phyloP scores from a whole-genome alignment of 1,139 yeast genomes.

The Hyphopichia khmerensis region DNA sequence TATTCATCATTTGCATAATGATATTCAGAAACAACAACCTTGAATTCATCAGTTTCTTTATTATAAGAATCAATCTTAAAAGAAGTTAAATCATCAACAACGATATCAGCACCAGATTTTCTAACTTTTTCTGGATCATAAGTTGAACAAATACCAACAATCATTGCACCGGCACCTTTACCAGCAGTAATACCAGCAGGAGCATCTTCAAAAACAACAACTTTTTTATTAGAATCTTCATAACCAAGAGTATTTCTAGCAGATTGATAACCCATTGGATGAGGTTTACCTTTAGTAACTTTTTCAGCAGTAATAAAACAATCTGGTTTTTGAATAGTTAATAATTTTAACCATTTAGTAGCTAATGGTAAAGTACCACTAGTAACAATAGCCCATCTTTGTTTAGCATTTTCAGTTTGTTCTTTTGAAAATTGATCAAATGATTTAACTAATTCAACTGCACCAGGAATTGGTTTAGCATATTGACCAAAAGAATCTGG shows the following conservation, averaged over 20 bases:
- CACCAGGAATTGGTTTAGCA: slow-evolving; percentile 16
- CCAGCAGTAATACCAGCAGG: slow-evolving; percentile 16
- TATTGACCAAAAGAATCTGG: slow-evolving; percentile 14
- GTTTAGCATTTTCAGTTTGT: slow-evolving; percentile 11
- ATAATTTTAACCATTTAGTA: slow-evolving; percentile 14
- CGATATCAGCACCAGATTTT: slow-evolving; percentile 14
- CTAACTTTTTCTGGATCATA: slow-evolving; percentile 14
- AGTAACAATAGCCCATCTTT: slow-evolving; percentile 16
- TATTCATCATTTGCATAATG: slow-evolving; percentile 11
- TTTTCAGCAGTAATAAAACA: slow-evolving; percentile 15
- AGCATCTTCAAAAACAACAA: slow-evolving; percentile 16
- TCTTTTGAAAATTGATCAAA: slow-evolving; percentile 11
- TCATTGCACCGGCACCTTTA: slow-evolving; percentile 14
- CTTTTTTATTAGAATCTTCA: slow-evolving; percentile 13
- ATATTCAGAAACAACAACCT: slow-evolving; percentile 12
- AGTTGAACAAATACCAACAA: slow-evolving; percentile 15
- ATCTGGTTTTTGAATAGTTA: slow-evolving; percentile 14
- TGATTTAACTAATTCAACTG: slow-evolving; percentile 12
- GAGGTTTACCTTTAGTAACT: slow-evolving; percentile 15
- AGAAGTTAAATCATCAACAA: slow-evolving; percentile 12
- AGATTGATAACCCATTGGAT: slow-evolving; percentile 13
- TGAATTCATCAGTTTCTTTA: slow-evolving; percentile 14
- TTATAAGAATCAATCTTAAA: slow-evolving; percentile 12
- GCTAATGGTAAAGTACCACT: slow-evolving; percentile 16
- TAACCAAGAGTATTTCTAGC: slow-evolving; percentile 14